phyloP scores from a whole-genome alignment of 1,139 yeast species.

The Candida sp. region DNA sequence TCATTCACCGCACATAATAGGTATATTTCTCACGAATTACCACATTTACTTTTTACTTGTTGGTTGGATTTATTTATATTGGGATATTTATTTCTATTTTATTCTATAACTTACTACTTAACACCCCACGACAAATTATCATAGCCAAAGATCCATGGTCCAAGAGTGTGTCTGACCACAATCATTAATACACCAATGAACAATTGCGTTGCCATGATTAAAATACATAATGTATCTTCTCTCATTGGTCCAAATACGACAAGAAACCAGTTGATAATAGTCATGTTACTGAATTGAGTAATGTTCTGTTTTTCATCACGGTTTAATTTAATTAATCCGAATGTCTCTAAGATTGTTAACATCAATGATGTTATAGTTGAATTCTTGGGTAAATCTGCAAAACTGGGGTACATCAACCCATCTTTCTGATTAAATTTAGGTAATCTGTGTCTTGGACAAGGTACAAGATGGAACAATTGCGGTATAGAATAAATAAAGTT shows the following conservation, averaged over 20 bases:
- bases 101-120: constrained; percentile 15
- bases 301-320: constrained; percentile 32
- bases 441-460: constrained; percentile 93
- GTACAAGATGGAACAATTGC: constrained; percentile 79
- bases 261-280: constrained; percentile 76
- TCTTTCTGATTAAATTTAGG: constrained; percentile 70
- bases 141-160: constrained; percentile 83
- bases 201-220: constrained; percentile 62
- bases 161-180: constrained; percentile 75
- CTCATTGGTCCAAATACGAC: constrained; percentile 90
- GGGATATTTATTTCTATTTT: not conserved
- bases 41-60: no score
- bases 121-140: constrained; percentile 66
- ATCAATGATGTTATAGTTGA: constrained; percentile 18
- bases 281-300: constrained; percentile 69
- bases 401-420: constrained; percentile 73
- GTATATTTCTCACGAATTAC: no score
- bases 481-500: constrained; percentile 90
- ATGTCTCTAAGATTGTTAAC: constrained; percentile 32
- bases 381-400: constrained; percentile 22
- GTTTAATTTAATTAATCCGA: constrained; percentile 49
- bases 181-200: constrained; percentile 65
- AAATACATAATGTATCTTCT: constrained; percentile 69
- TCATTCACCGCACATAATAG: no score
- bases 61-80: no score